Percentiles rank a stretch among this genome's conserved stretches.
Conservation (phyloP, 2,329 filamentous ascomycete species). For the Emericellopsis cladophorae region DNA sequence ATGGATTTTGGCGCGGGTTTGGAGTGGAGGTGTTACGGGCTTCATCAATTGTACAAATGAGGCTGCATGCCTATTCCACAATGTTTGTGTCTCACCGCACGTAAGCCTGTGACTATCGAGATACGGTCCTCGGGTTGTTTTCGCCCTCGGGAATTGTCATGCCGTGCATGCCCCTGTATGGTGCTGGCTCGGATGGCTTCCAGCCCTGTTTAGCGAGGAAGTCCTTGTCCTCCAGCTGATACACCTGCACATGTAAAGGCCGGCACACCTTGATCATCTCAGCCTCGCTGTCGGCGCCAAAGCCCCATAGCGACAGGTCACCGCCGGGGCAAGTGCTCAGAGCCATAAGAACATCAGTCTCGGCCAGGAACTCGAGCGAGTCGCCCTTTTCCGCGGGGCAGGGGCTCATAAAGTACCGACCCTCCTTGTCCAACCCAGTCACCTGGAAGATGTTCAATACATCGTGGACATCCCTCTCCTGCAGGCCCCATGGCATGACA, state of each 20-base stretch:
- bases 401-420: constrained; percentile 65
- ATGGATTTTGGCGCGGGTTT: not conserved
- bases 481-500: constrained; percentile 53
- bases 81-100: no score
- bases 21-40: not conserved
- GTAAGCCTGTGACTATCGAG: not conserved
- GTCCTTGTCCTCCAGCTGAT: constrained; percentile 39
- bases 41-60: constrained; percentile 3
- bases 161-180: constrained; percentile 56
- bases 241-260: constrained; percentile 64
- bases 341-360: constrained; percentile 58
- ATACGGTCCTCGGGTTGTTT: not conserved
- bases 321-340: constrained; percentile 67
- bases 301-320: constrained; percentile 72
- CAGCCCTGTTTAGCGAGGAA: constrained; percentile 43
- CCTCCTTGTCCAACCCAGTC: constrained; percentile 59
- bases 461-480: constrained; percentile 68
- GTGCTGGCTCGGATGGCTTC: constrained; percentile 45
- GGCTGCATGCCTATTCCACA: not conserved
- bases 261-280: constrained; percentile 61
- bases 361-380: constrained; percentile 67
- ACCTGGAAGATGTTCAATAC: constrained; percentile 82
- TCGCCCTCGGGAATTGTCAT: constrained; percentile 27
- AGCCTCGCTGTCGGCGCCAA: constrained; percentile 53
- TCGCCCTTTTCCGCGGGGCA: constrained; percentile 42